Evolutionary conservation across 139 green algal genomes (phyloP).

Genomic region (Chlorella vulgaris): DNA sequence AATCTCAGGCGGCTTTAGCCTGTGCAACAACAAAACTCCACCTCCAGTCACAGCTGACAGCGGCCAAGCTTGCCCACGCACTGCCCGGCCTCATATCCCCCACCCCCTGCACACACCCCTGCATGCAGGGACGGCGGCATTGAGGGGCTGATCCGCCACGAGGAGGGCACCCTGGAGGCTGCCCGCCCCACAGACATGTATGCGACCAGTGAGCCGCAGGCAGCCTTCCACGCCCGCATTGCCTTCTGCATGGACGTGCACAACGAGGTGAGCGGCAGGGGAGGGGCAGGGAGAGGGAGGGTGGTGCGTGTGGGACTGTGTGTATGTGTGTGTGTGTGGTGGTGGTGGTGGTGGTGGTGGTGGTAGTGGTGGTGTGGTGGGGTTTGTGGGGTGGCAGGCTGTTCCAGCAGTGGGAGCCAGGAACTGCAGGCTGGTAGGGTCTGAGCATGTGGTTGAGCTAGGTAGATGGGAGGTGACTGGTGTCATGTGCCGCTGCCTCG

Average conservation of each 20-base stretch:
- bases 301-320: neutral
- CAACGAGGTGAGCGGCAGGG: constrained; percentile 82
- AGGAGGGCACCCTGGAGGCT: constrained; percentile 70
- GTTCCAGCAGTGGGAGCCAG: no score
- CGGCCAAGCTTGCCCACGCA: no score
- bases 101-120: neutral
- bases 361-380: no score
- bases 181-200: constrained; percentile 84
- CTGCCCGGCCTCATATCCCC: no score
- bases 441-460: no score
- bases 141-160: constrained; percentile 88
- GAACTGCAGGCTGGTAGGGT: no score
- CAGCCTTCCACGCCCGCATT: constrained; percentile 93
- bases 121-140: constrained; percentile 88
- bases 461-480: no score
- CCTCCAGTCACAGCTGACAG: no score
- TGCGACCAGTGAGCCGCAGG: constrained; percentile 60
- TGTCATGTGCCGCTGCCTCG: no score
- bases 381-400: no score
- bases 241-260: constrained; percentile 98
- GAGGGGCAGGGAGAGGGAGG: neutral
- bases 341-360: no score
- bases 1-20: neutral
- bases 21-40: no score
- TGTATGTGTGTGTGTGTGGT: neutral